Evolutionary conservation across 2,329 filamentous ascomycete species (phyloP).

Genomic region (Trichoderma harzianum): DNA sequence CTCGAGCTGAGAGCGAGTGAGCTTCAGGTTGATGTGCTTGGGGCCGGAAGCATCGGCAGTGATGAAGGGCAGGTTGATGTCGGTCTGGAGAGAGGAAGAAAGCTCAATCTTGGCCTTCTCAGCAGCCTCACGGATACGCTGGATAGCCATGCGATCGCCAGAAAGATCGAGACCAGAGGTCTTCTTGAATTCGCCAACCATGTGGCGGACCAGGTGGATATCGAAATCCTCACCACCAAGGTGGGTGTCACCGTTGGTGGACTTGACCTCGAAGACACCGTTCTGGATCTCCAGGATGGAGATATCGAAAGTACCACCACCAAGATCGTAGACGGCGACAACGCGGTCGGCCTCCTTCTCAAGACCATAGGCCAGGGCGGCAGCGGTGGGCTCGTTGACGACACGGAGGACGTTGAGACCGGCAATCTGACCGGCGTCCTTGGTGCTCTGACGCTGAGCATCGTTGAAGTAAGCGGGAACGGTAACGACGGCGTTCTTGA

Average conservation of each 20-base stretch:
- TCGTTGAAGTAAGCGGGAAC: slow-evolving; percentile 99
- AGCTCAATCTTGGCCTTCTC: slow-evolving; percentile 99
- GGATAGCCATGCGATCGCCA: slow-evolving; percentile 93
- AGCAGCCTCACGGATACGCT: slow-evolving; percentile 96
- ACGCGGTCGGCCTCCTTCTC: slow-evolving; percentile 90
- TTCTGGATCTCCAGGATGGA: slow-evolving; percentile 96
- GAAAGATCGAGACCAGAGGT: slow-evolving; percentile 88
- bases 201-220: slow-evolving; percentile 87
- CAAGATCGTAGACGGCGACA: slow-evolving; percentile 95
- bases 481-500: slow-evolving; percentile 96
- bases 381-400: slow-evolving; percentile 96
- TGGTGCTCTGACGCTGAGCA: slow-evolving; percentile 94
- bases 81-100: slow-evolving; percentile 89
- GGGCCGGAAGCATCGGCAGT: slow-evolving; percentile 92
- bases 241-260: slow-evolving; percentile 97
- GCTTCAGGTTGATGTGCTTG: slow-evolving; percentile 97
- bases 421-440: slow-evolving; percentile 95
- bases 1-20: slow-evolving; percentile 90
- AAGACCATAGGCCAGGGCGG: slow-evolving; percentile 90
- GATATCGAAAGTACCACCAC: slow-evolving; percentile 99
- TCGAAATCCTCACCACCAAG: slow-evolving; percentile 98
- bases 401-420: slow-evolving; percentile 96
- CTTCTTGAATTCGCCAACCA: slow-evolving; percentile 95
- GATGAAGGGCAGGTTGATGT: slow-evolving; percentile 98
- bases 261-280: slow-evolving; percentile 98